These are phyloP conservation scores for Prillingera fragicola DNA, from an alignment of 1,284 basidiomycete genomes.

Conservation along the genomic window DNA sequence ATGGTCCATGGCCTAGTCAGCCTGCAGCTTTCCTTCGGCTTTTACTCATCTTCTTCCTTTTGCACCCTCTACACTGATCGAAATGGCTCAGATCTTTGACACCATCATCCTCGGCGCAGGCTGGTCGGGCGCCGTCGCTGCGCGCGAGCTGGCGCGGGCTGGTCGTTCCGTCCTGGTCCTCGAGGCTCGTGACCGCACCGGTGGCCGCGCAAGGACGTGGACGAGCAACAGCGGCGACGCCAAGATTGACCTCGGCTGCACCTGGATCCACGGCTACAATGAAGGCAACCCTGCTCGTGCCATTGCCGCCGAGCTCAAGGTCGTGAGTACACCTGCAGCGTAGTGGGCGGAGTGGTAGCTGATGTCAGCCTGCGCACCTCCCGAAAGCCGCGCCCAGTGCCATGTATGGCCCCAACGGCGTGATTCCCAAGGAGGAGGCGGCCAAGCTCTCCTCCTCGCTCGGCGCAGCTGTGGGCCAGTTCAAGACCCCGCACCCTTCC, in stretches of 20 bases:
- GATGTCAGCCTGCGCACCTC: conserved; percentile 28
- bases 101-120: conserved; percentile 52
- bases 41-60: no score
- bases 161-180: conserved; percentile 50
- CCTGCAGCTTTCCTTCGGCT: no score
- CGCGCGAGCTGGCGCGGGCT: conserved; percentile 45
- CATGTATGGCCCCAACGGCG: conserved; percentile 40
- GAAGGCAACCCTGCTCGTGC: conserved; percentile 50
- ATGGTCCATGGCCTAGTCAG: no score
- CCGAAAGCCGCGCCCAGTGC: conserved; percentile 38
- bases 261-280: conserved; percentile 52
- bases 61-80: conserved; percentile 2
- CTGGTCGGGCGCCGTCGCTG: conserved; percentile 51
- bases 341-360: neutral
- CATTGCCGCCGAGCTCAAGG: conserved; percentile 46
- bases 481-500: conserved; percentile 33
- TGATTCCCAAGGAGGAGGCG: conserved; percentile 19
- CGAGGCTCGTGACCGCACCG: conserved; percentile 51
- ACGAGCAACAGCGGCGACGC: conserved; percentile 22
- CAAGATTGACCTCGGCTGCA: conserved; percentile 51
- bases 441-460: conserved; percentile 28
- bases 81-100: conserved; percentile 32
- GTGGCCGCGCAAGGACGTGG: conserved; percentile 51
- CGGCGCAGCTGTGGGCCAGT: conserved; percentile 31
- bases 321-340: conserved; percentile 26